Evolutionary conservation across 805 yeast species (phyloP), one percentile per base, ranked within the genome.

Genomic region (Ogataea chonburiensis): DNA sequence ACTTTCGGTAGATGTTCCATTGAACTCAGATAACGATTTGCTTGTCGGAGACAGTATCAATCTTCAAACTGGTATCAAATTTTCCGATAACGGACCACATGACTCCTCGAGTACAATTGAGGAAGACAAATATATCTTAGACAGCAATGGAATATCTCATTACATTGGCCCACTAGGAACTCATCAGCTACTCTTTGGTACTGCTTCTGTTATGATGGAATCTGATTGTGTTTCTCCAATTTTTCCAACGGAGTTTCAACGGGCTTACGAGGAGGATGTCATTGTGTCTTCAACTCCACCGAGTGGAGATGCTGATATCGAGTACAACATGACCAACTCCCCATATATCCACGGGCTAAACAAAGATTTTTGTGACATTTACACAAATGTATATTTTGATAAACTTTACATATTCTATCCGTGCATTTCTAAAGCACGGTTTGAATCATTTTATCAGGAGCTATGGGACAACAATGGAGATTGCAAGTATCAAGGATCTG

Each of bases 111-210:
- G 9, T 13, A 5, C 25, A 20, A 24, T 31, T n/a, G 36, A 31
- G 15, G 17, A 14, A 6, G 36, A 31, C 22, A 31, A 24, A 12
- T 31, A 12, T 17, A 31, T 31, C 12, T 24, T 31, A 6, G 36
- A 31, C 12, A 8, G 14, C 8, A 23, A 31, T 18, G 36, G 29
- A 15, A 24, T 31, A 7, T 31, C 36, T 4, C 36, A 31, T 16
- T 31, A 31, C 22, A 31, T 31, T 23, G 36, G 36, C 8, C 14
- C 29, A 11, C 6, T 16, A 21, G 36, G 36, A 14, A 31, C 22
- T 8, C 17, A 10, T 11, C n/a, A 14, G 13, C 28, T 31, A 11
- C 22, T 31, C 10, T 10, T 31, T 13, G 16, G 13, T n/a, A 16
- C 29, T 7, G 24, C 28, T 8, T 31, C 28, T 12, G 14, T 16